Evolutionary conservation across 164 flowering plant species (phyloP).

Genomic region (Macadamia integrifolia): DNA sequence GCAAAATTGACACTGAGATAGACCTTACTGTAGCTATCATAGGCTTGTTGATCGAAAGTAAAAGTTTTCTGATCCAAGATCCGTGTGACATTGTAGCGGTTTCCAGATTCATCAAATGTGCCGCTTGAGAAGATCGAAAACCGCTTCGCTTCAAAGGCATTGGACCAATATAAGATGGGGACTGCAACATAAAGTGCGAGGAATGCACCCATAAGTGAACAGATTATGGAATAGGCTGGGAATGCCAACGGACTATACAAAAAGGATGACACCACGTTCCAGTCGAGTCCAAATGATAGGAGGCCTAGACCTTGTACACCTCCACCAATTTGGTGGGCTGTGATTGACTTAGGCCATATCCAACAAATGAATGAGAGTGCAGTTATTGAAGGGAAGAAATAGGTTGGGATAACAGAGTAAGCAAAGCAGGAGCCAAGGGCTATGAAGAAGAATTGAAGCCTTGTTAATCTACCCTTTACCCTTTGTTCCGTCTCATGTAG

Average conservation of each 20-base stretch:
- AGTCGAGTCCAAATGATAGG: conserved; percentile 57
- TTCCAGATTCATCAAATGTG: too few species aligned
- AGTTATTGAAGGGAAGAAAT: conserved; percentile 45
- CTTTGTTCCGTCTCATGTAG: conserved; percentile 51
- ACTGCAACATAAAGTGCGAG: conserved; percentile 37
- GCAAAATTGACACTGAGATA: conserved; percentile 48
- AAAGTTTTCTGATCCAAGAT: conserved; percentile 16
- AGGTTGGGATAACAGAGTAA: conserved; percentile 50
- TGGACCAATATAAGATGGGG: conserved; percentile 51
- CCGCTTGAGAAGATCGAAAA: conserved; percentile 38
- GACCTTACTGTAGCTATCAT: conserved; percentile 46
- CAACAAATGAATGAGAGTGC: conserved; percentile 48
- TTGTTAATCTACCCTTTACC: conserved; percentile 7
- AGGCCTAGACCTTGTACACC: conserved; percentile 58
- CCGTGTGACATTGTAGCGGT: too few species aligned
- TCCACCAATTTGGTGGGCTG: conserved; percentile 60
- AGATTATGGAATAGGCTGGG: conserved; percentile 52
- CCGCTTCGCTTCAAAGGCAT: conserved; percentile 39
- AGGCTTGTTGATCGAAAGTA: conserved; percentile 22
- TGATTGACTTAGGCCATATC: conserved; percentile 46
- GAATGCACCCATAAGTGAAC: conserved; percentile 42
- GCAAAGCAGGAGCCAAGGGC: conserved; percentile 41
- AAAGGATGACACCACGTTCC: conserved; percentile 43
- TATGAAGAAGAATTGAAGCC: conserved; percentile 56
- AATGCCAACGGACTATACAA: conserved; percentile 51